phyloP scores from a whole-genome alignment of 1,284 basidiomycete genomes.

The Lignosus rhinocerotis region DNA sequence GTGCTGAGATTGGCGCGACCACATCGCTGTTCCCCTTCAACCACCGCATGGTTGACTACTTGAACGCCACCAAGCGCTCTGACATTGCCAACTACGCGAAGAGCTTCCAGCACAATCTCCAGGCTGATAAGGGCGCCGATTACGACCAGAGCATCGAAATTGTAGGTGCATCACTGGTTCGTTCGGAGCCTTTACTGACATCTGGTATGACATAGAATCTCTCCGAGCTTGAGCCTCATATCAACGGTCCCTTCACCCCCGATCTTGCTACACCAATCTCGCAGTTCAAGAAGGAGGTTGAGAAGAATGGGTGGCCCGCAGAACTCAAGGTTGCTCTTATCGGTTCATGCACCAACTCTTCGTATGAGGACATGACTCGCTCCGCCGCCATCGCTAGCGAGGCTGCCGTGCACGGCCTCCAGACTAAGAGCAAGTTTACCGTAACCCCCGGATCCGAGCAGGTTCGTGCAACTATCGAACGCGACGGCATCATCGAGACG shows the following conservation, averaged over 20 bases:
- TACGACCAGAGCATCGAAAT: conserved; percentile 97
- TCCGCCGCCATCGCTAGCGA: conserved; percentile 93
- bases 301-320: conserved; percentile 95
- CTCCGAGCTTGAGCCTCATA: conserved; percentile 95
- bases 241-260: conserved; percentile 98
- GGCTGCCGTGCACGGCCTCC: conserved; percentile 85
- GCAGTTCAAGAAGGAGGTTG: conserved; percentile 90
- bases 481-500: conserved; percentile 90
- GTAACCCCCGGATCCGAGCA: conserved; percentile 99
- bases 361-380: conserved; percentile 99
- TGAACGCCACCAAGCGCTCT: conserved; percentile 89
- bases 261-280: conserved; percentile 96
- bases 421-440: conserved; percentile 93
- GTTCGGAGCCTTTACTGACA: neutral
- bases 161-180: conserved; percentile 42
- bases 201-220: conserved; percentile 65
- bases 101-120: conserved; percentile 89
- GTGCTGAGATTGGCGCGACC: conserved; percentile 99
- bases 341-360: conserved; percentile 99
- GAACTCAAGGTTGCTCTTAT: conserved; percentile 98
- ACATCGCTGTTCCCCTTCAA: conserved; percentile 99
- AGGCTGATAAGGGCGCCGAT: conserved; percentile 86
- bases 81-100: conserved; percentile 91
- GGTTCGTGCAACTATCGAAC: conserved; percentile 95
- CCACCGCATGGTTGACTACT: conserved; percentile 89